Evolutionary conservation across 352 stramenopile species (phyloP).

Genomic region (Hyaloperonospora brassicae): DNA sequence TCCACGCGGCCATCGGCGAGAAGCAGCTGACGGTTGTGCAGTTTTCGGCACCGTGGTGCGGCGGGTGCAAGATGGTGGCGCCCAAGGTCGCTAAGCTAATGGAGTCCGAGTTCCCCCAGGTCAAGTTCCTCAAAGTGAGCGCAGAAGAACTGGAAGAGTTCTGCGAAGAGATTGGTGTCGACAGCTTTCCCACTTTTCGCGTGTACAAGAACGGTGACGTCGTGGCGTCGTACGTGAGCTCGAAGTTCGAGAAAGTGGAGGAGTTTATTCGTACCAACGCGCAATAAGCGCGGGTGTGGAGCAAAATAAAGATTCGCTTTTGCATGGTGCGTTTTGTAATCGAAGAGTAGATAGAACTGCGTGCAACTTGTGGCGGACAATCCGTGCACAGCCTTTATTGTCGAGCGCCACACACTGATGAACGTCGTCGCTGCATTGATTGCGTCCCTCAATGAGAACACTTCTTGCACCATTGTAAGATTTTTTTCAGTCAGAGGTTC

Average conservation of each 20-base stretch:
- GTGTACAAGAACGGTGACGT: conserved; percentile 69
- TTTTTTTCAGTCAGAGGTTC: no score
- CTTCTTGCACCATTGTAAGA: no score
- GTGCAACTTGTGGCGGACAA: no score
- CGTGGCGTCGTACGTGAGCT: conserved; percentile 62
- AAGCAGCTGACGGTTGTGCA: conserved; percentile 50
- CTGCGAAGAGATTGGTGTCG: conserved; percentile 66
- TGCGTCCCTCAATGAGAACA: no score
- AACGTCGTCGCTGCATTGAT: no score
- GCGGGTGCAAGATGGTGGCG: conserved; percentile 65
- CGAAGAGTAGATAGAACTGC: no score
- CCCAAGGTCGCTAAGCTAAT: conserved; percentile 54
- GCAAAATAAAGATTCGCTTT: no score
- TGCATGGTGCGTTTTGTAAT: no score
- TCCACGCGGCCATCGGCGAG: conserved; percentile 34
- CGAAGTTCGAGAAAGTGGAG: conserved; percentile 76
- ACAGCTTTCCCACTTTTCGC: conserved; percentile 72
- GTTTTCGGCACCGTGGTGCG: conserved; percentile 73
- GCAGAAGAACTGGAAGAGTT: conserved; percentile 71
- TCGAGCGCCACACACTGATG: no score
- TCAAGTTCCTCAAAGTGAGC: conserved; percentile 65
- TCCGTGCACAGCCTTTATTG: no score
- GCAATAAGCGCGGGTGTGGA: conserved; percentile 12
- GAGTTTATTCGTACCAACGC: conserved; percentile 55
- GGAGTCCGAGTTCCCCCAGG: conserved; percentile 36